phyloP scores from a whole-genome alignment of 2,329 filamentous ascomycete species.

The Cladosporium oxysporum region DNA sequence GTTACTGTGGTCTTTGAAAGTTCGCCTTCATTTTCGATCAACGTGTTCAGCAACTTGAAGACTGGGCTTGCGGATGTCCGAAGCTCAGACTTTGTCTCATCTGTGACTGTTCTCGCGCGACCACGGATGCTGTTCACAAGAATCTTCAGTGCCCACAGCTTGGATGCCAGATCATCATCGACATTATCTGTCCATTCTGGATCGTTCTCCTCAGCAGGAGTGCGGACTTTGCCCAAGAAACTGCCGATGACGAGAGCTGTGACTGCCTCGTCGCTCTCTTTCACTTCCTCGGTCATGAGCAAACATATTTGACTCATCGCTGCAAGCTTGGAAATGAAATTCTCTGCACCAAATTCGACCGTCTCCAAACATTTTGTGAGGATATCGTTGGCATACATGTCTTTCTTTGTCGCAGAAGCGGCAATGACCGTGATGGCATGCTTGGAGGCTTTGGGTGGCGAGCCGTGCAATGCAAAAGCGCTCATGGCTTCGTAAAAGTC shows the following conservation, averaged over 20 bases:
- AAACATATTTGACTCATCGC: slow-evolving; percentile 75
- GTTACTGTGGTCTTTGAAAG: slow-evolving; percentile 71
- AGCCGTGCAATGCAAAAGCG: slow-evolving; percentile 79
- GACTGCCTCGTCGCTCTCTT: slow-evolving; percentile 74
- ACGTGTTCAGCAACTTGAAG: slow-evolving; percentile 74
- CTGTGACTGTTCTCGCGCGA: slow-evolving; percentile 36
- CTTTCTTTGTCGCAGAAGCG: slow-evolving; percentile 72
- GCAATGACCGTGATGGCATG: slow-evolving; percentile 91
- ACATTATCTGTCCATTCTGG: slow-evolving; percentile 55
- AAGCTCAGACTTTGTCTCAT: slow-evolving; percentile 45
- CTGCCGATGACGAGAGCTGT: slow-evolving; percentile 75
- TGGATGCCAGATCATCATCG: slow-evolving; percentile 80
- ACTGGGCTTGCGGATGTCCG: slow-evolving; percentile 62
- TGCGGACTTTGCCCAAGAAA: slow-evolving; percentile 66
- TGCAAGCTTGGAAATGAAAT: slow-evolving; percentile 74
- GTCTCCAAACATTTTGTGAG: slow-evolving; percentile 73
- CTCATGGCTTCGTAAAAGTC: slow-evolving; percentile 80
- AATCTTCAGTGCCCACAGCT: slow-evolving; percentile 79
- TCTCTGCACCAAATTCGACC: slow-evolving; percentile 69
- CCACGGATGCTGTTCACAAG: slow-evolving; percentile 82
- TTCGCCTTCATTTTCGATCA: slow-evolving; percentile 77
- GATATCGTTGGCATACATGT: slow-evolving; percentile 83
- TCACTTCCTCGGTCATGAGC: slow-evolving; percentile 69
- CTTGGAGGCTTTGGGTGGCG: slow-evolving; percentile 81
- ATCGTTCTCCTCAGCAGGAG: slow-evolving; percentile 54